Evolutionary conservation across 768 basidiomycete species (phyloP).

Genomic region (Leccinum pellstonianum): DNA sequence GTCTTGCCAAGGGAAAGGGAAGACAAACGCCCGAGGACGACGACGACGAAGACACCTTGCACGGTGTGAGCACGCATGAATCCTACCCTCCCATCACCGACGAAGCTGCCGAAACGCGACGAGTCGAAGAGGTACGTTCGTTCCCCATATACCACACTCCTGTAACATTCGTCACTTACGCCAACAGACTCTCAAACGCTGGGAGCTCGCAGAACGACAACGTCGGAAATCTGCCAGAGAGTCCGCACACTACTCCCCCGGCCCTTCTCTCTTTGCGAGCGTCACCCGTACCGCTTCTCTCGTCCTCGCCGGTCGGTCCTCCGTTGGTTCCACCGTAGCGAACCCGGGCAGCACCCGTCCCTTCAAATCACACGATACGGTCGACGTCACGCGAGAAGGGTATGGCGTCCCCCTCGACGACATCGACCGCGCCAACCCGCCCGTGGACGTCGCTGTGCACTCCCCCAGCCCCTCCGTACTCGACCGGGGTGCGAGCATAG

Average conservation of each 20-base stretch:
- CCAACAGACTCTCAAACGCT: constrained; percentile 67
- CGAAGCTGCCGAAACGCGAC: constrained; percentile 63
- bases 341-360: constrained; percentile 38
- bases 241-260: constrained; percentile 33
- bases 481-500: constrained; percentile 15
- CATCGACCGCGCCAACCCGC: constrained; percentile 37
- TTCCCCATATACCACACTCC: not conserved
- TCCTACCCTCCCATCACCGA: constrained; percentile 68
- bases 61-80: constrained; percentile 20
- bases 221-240: constrained; percentile 72
- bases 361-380: constrained; percentile 49
- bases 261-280: constrained; percentile 51
- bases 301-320: constrained; percentile 49
- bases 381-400: constrained; percentile 38
- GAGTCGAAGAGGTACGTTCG: constrained; percentile 65
- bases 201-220: constrained; percentile 77
- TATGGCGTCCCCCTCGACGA: constrained; percentile 52
- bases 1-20: constrained; percentile 31
- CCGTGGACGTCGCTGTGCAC: constrained; percentile 39
- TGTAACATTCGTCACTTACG: not conserved
- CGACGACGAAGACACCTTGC: constrained; percentile 22
- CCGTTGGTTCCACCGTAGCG: constrained; percentile 29
- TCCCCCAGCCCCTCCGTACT: constrained; percentile 23
- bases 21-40: constrained; percentile 25
- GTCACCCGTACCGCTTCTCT: constrained; percentile 59